Evolutionary conservation across 2,329 filamentous ascomycete species (phyloP).

Genomic region (Arthroderma uncinatum): DNA sequence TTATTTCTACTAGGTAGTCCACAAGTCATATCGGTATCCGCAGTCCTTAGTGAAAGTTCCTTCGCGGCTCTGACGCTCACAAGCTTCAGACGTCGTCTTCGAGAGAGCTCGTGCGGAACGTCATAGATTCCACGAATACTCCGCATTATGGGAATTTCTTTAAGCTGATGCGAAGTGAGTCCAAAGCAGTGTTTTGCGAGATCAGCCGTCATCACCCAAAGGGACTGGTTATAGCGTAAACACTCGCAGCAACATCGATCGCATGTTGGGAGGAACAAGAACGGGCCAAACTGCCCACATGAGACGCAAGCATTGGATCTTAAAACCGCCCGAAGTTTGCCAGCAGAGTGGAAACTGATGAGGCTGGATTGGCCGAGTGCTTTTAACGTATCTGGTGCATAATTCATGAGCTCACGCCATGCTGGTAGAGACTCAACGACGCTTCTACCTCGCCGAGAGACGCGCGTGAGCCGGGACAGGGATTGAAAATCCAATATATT

Average conservation of each 20-base stretch:
- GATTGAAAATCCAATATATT: slow-evolving; percentile 17
- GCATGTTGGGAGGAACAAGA: slow-evolving; percentile 25
- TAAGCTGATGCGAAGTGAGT: background rate
- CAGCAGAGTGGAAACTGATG: slow-evolving; percentile 17
- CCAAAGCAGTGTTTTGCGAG: background rate
- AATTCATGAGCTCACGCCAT: slow-evolving; percentile 37
- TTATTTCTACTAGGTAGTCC: too few species aligned
- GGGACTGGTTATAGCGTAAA: slow-evolving; percentile 10
- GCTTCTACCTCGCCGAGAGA: slow-evolving; percentile 19
- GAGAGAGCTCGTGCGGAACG: background rate
- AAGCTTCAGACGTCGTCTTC: background rate
- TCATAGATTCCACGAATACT: slow-evolving; percentile 3
- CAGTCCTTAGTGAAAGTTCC: background rate
- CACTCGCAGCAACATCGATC: slow-evolving; percentile 26
- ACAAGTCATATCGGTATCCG: background rate
- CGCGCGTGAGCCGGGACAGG: slow-evolving; percentile 22
- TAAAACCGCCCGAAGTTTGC: slow-evolving; percentile 17
- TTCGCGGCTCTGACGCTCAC: background rate
- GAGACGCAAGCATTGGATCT: slow-evolving; percentile 20
- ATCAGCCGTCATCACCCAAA: background rate
- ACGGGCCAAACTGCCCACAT: slow-evolving; percentile 23
- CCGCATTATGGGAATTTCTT: background rate
- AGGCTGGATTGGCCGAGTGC: slow-evolving; percentile 20
- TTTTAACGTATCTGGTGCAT: slow-evolving; percentile 22
- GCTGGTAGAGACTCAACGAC: slow-evolving; percentile 24